Evolutionary conservation across 805 yeast species (phyloP).

Genomic region (Yamadazyma ubonensis): DNA sequence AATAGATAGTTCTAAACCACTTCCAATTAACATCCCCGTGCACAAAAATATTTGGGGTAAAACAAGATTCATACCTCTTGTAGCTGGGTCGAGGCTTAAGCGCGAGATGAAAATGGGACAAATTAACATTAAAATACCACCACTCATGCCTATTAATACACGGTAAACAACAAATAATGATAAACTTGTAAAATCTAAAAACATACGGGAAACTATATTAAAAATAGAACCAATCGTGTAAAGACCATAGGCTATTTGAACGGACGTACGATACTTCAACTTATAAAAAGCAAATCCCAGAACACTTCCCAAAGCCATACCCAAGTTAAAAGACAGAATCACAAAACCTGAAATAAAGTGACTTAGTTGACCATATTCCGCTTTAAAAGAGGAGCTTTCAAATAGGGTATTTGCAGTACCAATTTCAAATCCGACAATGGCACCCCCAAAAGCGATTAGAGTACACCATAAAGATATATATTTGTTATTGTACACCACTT

Average conservation of each 20-base stretch:
- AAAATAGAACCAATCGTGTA: constrained; percentile 21
- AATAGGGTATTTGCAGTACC: constrained; percentile 15
- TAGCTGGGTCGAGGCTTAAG: constrained; percentile 15
- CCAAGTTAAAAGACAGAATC: constrained; percentile 21
- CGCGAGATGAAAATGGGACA: constrained; percentile 25
- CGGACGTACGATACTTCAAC: constrained; percentile 15
- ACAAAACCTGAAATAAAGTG: constrained; percentile 9
- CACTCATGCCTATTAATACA: constrained; percentile 11
- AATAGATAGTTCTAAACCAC: constrained; percentile 10
- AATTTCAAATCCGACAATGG: constrained; percentile 15
- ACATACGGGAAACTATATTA: constrained; percentile 3
- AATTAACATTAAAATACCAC: constrained; percentile 25
- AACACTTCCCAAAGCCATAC: constrained; percentile 19
- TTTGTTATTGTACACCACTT: constrained; percentile 5
- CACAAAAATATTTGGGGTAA: constrained; percentile 26
- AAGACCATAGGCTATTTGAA: constrained; percentile 14
- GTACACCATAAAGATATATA: constrained; percentile 8
- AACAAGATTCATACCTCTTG: constrained; percentile 19
- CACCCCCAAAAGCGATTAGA: constrained; percentile 8
- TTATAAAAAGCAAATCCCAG: constrained; percentile 18
- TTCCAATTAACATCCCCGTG: constrained; percentile 24
- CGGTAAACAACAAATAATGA: constrained; percentile 3
- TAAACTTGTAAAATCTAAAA: background rate
- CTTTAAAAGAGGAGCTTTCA: constrained; percentile 3
- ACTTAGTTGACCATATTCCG: constrained; percentile 4